A percentile compares a stretch with the other conserved stretches of the same genome.
Conservation (phyloP, 495 filamentous ascomycete species). For the Penicillium lagena region DNA sequence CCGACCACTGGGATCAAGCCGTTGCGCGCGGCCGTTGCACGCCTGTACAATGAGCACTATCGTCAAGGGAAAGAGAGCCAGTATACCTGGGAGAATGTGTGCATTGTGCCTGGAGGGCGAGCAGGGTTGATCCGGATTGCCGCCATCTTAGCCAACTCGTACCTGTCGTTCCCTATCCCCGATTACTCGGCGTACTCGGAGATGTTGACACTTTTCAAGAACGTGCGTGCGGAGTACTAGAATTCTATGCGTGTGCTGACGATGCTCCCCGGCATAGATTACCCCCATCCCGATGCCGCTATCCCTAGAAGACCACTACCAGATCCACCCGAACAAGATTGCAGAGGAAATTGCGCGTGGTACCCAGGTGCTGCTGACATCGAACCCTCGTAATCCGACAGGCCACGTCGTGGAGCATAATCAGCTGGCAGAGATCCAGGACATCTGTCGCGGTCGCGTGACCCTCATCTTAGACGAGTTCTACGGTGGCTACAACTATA, state of each 20-base stretch:
- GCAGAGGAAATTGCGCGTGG: constrained; percentile 84
- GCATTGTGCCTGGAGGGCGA: constrained; percentile 89
- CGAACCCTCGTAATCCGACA: constrained; percentile 92
- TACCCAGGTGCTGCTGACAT: constrained; percentile 82
- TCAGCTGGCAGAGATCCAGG: constrained; percentile 79
- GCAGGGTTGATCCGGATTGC: constrained; percentile 95
- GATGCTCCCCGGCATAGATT: constrained; percentile 47
- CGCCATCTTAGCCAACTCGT: constrained; percentile 86
- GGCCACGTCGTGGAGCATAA: constrained; percentile 76
- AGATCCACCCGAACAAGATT: constrained; percentile 88
- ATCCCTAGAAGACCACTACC: constrained; percentile 74
- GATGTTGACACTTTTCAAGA: constrained; percentile 90
- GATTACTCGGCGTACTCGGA: constrained; percentile 88
- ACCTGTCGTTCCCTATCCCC: constrained; percentile 81
- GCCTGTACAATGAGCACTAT: constrained; percentile 89
- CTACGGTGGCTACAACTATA: constrained; percentile 95
- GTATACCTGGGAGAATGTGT: constrained; percentile 96
- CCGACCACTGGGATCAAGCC: constrained; percentile 94
- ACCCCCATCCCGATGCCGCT: constrained; percentile 88
- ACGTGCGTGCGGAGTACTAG: constrained; percentile 39
- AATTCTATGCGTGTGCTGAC: neutral
- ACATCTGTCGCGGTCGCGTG: constrained; percentile 82
- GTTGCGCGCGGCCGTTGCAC: constrained; percentile 81
- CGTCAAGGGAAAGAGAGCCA: constrained; percentile 80
- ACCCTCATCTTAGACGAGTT: constrained; percentile 96